phyloP scores from a whole-genome alignment of 495 filamentous ascomycete genomes.

The Friedmanniomyces simplex region DNA sequence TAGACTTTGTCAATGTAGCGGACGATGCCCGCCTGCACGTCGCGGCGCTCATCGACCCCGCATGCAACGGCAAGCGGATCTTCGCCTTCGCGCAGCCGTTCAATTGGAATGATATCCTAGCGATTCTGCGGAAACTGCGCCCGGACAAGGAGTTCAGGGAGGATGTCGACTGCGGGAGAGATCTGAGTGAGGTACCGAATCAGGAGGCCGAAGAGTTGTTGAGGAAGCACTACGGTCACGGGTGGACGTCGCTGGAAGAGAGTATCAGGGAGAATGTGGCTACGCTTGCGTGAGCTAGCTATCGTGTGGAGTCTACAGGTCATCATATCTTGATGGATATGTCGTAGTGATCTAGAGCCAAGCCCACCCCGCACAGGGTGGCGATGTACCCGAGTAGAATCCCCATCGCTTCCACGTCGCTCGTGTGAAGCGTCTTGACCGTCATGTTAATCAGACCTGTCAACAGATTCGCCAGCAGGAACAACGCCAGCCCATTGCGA shows the following conservation, averaged over 20 bases:
- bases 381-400: constrained; percentile 63
- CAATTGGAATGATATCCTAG: constrained; percentile 33
- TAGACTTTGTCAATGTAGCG: constrained; percentile 34
- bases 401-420: constrained; percentile 51
- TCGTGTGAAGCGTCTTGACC: constrained; percentile 65
- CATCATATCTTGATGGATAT: constrained; percentile 64
- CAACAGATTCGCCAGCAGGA: constrained; percentile 77
- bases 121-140: constrained; percentile 27
- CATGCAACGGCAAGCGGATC: constrained; percentile 36
- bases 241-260: constrained; percentile 22
- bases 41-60: constrained; percentile 35
- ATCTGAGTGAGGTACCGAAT: constrained; percentile 26
- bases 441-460: constrained; percentile 84
- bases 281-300: background rate
- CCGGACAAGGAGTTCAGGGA: constrained; percentile 28
- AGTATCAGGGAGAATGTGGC: constrained; percentile 9
- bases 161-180: constrained; percentile 17
- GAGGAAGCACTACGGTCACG: constrained; percentile 25
- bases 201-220: constrained; percentile 26
- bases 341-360: constrained; percentile 59
- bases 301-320: background rate
- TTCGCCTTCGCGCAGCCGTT: constrained; percentile 35
- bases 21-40: constrained; percentile 42
- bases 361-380: constrained; percentile 53
- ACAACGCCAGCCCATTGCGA: constrained; percentile 74